Evolutionary conservation across 345 rosid species (phyloP), one percentile per base, ranked within the genome.

Genomic region (Melastoma malabathricum): DNA sequence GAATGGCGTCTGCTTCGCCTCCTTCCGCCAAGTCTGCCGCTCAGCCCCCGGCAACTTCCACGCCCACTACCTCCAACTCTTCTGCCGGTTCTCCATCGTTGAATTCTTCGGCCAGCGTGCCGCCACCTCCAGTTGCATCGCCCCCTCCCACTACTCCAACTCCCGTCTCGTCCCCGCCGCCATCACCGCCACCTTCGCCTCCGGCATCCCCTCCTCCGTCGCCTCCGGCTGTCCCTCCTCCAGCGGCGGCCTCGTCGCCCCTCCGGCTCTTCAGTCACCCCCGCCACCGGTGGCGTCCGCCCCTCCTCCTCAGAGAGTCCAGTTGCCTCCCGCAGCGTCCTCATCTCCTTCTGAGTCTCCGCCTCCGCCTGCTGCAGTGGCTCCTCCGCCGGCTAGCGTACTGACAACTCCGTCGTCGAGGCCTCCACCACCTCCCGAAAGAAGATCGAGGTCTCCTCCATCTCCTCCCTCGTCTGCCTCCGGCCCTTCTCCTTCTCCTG

Each of bases 401-500:
- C 63, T 63, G 3, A 46, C 54, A 13, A 41, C 65, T 54, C 65
- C 65, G 3, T 29, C 31, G 0, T 50, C 44, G 15, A 45, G 13
- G 8, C 20, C 78, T 20, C 61, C 68, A 6, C 44, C 58, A 14
- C 48, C 58, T 14, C 47, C 43, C 5, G 9, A 31, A 16, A 15
- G 15, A 3, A 43, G 48, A n/a, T 34, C 58, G n/a, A 29, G 48
- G 9, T 56, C 75, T 18, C 59, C 78, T 39, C 56, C 58, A 17
- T 59, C 69, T 15, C 39, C 46, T n/a, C 52, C 22, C 55, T 51
- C 69, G 56, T 56, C 74, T 41, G 19, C 46, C 70, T 77, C 65
- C 78, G 67, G 77, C 3, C 67, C 75, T 57, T 76, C 80, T n/a
- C 53, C 79, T 5, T 59, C 78, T 60, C 61, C 76, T 31, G 63